Conservation (phyloP, 108 stramenopile species). For the Skeletonema costatum region DNA sequence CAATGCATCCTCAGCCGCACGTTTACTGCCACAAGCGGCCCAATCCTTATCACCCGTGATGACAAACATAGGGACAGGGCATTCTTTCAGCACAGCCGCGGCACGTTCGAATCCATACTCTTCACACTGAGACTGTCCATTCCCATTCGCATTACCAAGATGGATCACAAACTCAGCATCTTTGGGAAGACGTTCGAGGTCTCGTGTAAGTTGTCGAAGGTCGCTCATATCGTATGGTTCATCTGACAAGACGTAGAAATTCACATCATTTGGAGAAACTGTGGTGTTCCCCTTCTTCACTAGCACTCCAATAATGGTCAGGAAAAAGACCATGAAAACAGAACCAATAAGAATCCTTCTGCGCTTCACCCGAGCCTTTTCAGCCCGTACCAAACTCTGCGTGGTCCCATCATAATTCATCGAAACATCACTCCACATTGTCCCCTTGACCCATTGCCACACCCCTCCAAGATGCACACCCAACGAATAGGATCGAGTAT, state of each 20-base stretch:
- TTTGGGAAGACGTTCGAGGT: slow-evolving; percentile 55
- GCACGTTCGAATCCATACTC: slow-evolving; percentile 53
- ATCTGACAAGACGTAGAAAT: slow-evolving; percentile 79
- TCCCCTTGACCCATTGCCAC: slow-evolving; percentile 41
- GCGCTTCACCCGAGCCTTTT: slow-evolving; percentile 22
- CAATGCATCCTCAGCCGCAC: slow-evolving; percentile 22
- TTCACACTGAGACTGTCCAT: slow-evolving; percentile 53
- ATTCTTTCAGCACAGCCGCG: slow-evolving; percentile 41
- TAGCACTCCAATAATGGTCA: slow-evolving; percentile 23
- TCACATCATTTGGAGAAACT: slow-evolving; percentile 24
- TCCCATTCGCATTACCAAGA: slow-evolving; percentile 75
- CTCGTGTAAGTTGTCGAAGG: slow-evolving; percentile 43
- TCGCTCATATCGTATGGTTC: slow-evolving; percentile 58
- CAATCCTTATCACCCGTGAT: slow-evolving; percentile 81
- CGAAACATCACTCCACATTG: slow-evolving; percentile 49
- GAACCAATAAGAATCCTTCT: slow-evolving; percentile 28
- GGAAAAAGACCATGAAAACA: slow-evolving; percentile 6
- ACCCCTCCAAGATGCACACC: slow-evolving; percentile 23
- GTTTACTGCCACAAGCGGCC: slow-evolving; percentile 62
- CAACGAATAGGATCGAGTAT: slow-evolving; percentile 10
- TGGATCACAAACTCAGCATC: slow-evolving; percentile 80
- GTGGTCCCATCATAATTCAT: slow-evolving; percentile 55
- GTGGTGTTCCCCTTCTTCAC: slow-evolving; percentile 23
- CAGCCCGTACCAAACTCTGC: slow-evolving; percentile 43
- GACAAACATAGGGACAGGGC: slow-evolving; percentile 64